Percentiles rank a stretch among this genome's conserved stretches.
Evolutionary conservation across 768 basidiomycete genomes (phyloP).

Genomic region (Xerocomellus amylosporus): DNA sequence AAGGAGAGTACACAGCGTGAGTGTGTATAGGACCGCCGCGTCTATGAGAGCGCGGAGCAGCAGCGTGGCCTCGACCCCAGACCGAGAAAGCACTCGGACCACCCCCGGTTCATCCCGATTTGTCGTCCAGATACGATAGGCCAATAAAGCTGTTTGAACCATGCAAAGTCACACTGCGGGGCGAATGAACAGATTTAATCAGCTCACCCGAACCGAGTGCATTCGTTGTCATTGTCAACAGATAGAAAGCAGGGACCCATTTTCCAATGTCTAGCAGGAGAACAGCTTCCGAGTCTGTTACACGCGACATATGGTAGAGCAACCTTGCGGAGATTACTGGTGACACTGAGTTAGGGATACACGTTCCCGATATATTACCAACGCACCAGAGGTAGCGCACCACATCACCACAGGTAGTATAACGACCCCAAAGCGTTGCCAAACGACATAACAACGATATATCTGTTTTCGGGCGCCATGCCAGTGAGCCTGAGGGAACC

Average conservation of each 20-base stretch:
- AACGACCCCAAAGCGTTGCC: conserved; percentile 15
- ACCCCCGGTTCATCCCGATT: conserved; percentile 6
- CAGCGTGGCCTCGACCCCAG: background rate
- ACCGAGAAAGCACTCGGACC: conserved; percentile 11
- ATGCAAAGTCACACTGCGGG: background rate
- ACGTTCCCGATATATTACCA: background rate
- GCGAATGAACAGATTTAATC: background rate
- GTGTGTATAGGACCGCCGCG: conserved; percentile 12
- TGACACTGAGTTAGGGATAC: background rate
- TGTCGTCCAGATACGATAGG: conserved; percentile 17
- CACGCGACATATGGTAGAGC: conserved; percentile 2
- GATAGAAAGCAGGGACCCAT: conserved; percentile 18
- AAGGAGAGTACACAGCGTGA: conserved; percentile 13
- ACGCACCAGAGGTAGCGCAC: conserved; percentile 18
- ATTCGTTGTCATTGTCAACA: conserved; percentile 22
- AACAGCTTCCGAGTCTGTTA: background rate
- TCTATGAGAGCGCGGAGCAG: conserved; percentile 19
- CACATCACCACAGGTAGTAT: conserved; percentile 15
- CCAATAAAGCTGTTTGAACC: conserved; percentile 9
- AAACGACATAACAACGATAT: conserved; percentile 25
- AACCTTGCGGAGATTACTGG: conserved; percentile 11
- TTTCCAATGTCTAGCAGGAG: background rate
- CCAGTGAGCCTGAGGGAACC: background rate
- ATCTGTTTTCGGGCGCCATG: conserved; percentile 6
- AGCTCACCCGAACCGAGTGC: conserved; percentile 19